phyloP scores from a whole-genome alignment of 2,329 filamentous ascomycete genomes.

The Sarocladiaceae sp. region DNA sequence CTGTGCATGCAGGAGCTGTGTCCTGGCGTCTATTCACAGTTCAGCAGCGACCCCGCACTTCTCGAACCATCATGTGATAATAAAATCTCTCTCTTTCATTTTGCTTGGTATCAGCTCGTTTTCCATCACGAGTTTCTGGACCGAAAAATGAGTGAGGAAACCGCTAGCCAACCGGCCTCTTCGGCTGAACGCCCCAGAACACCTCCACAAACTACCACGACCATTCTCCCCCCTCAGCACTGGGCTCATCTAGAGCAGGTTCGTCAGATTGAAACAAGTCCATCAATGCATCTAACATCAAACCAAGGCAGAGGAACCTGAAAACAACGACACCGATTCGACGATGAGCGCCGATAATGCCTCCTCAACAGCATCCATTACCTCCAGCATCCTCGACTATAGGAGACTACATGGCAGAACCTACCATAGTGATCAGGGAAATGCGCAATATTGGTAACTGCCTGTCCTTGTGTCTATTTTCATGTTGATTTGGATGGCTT shows the following conservation, averaged over 20 bases:
- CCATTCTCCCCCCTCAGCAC: not conserved
- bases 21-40: no score
- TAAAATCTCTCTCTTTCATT: no score
- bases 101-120: no score
- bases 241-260: not conserved
- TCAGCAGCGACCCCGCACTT: no score
- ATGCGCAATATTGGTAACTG: conserved; percentile 22
- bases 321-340: not conserved
- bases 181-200: not conserved
- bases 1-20: no score
- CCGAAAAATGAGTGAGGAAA: no score
- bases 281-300: not conserved
- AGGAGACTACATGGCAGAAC: conserved; percentile 25
- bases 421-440: conserved; percentile 22
- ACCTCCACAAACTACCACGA: not conserved
- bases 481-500: no score
- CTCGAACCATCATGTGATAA: no score
- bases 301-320: not conserved
- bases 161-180: not conserved
- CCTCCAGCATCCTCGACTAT: conserved; percentile 25
- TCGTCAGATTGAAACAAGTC: not conserved
- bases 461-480: no score
- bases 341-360: not conserved
- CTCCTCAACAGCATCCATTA: conserved; percentile 24
- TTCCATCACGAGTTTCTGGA: no score